phyloP scores from a whole-genome alignment of 2,329 filamentous ascomycete species.

The Xylariaceae sp. region DNA sequence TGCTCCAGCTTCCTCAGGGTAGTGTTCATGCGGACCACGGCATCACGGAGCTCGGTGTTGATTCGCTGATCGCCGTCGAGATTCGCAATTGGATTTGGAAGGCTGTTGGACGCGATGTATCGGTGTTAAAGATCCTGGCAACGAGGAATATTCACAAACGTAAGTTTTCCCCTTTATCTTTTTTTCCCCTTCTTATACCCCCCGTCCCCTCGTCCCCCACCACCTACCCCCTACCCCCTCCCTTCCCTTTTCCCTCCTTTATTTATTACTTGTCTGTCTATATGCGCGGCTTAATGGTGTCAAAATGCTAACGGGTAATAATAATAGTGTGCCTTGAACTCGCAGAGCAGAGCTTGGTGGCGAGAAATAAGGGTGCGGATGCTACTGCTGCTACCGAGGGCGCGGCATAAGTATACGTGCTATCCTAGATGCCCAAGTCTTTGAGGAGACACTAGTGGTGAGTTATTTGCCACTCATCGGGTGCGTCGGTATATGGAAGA shows the following conservation, averaged over 20 bases:
- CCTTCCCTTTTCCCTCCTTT: background rate
- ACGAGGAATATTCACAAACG: slow-evolving; percentile 29
- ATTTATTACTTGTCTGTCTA: background rate
- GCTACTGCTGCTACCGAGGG: background rate
- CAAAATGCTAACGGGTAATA: background rate
- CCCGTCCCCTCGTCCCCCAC: background rate
- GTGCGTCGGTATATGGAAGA: too few relatives aligned
- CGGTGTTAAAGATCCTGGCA: slow-evolving; percentile 39
- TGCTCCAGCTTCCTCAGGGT: slow-evolving; percentile 38
- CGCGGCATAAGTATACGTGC: background rate
- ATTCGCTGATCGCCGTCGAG: slow-evolving; percentile 47
- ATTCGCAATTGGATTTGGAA: slow-evolving; percentile 43
- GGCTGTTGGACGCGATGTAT: slow-evolving; percentile 36
- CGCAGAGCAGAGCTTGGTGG: slow-evolving; percentile 14
- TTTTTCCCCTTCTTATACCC: background rate
- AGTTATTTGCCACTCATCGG: too few relatives aligned
- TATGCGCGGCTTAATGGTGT: background rate
- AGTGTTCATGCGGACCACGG: slow-evolving; percentile 37
- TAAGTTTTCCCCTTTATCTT: slow-evolving; percentile 12
- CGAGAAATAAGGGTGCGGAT: background rate
- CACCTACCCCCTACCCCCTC: background rate
- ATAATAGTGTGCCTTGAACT: slow-evolving; percentile 16
- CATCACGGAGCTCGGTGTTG: slow-evolving; percentile 43
- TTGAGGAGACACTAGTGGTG: too few relatives aligned
- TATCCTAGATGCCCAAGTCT: too few relatives aligned